These are phyloP conservation scores for Verticillium klebahnii DNA, from an alignment of 2,329 filamentous ascomycete genomes.

Conservation along the genomic window DNA sequence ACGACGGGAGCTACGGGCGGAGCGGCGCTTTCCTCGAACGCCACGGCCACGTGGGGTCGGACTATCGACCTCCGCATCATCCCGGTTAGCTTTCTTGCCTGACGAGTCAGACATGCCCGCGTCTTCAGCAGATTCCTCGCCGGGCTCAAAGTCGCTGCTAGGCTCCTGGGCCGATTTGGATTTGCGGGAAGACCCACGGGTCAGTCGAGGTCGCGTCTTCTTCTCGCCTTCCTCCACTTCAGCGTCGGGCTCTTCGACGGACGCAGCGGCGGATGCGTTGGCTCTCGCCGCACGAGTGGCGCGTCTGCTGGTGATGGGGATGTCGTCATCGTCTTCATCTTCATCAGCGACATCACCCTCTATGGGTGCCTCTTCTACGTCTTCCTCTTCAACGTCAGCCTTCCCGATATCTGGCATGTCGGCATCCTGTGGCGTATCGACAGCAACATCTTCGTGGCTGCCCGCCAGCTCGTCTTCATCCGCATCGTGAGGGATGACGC, in stretches of 20 bases:
- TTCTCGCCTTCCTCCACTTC: conserved; percentile 13
- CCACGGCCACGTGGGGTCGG: conserved; percentile 46
- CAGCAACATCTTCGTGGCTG: conserved; percentile 32
- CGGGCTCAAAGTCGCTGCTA: conserved; percentile 59
- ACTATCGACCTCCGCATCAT: conserved; percentile 41
- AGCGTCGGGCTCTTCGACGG: conserved; percentile 21
- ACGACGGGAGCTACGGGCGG: conserved; percentile 42
- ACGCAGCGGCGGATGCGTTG: conserved; percentile 19
- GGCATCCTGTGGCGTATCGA: conserved; percentile 22
- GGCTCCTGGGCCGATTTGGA: conserved; percentile 46
- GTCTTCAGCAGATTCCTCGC: conserved; percentile 53
- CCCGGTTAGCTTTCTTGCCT: conserved; percentile 27
- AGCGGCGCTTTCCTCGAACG: conserved; percentile 31
- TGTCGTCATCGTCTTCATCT: conserved; percentile 46
- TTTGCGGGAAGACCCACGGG: conserved; percentile 39
- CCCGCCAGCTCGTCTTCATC: conserved; percentile 34
- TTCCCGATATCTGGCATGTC: conserved; percentile 22
- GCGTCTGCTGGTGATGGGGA: conserved; percentile 35
- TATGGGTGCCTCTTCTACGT: conserved; percentile 24
- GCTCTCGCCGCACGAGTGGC: conserved; percentile 36
- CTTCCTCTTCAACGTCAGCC: conserved; percentile 18
- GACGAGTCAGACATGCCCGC: conserved; percentile 35
- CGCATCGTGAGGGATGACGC: conserved; percentile 28
- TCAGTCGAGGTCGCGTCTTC: conserved; percentile 38
- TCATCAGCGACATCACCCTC: conserved; percentile 21